Evolutionary conservation across 208 protist genomes (phyloP).

Genomic region (Leishmania arabica): DNA sequence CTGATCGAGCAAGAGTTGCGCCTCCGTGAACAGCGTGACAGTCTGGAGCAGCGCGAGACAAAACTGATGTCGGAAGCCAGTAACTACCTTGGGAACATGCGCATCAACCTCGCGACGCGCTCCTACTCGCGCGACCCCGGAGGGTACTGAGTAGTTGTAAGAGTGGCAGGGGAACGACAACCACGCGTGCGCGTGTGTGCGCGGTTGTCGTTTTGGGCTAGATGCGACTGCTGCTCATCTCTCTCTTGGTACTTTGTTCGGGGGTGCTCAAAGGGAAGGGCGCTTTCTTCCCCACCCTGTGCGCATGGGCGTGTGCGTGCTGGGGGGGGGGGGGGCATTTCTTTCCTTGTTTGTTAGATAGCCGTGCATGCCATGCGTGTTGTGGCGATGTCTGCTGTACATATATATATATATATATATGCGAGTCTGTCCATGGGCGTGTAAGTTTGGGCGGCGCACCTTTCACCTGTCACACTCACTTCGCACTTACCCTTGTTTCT

Average conservation of each 20-base stretch:
- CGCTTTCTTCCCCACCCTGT: background rate
- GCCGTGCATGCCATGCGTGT: background rate
- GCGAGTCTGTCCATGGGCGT: background rate
- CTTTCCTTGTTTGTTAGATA: slow-evolving; percentile 3
- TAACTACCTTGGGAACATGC: slow-evolving; percentile 84
- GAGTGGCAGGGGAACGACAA: background rate
- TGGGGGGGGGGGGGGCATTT: background rate
- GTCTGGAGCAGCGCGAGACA: slow-evolving; percentile 85
- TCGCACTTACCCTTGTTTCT: background rate
- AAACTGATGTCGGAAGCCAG: slow-evolving; percentile 87
- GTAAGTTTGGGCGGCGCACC: background rate
- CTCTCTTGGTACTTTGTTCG: background rate
- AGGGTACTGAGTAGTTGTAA: slow-evolving; percentile 31
- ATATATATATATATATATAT: background rate
- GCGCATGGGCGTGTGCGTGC: background rate
- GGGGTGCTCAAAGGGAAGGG: background rate
- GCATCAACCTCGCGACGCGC: slow-evolving; percentile 46
- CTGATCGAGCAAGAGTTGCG: slow-evolving; percentile 92
- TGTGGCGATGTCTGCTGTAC: background rate
- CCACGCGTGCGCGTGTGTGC: background rate
- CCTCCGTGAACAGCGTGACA: slow-evolving; percentile 87
- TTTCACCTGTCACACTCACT: background rate
- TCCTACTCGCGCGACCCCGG: slow-evolving; percentile 75
- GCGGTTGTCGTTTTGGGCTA: background rate
- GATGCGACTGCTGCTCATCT: background rate